Base-by-base conservation (phyloP, 2,329 filamentous ascomycete genomes). In the Leptographium flavum region DNA sequence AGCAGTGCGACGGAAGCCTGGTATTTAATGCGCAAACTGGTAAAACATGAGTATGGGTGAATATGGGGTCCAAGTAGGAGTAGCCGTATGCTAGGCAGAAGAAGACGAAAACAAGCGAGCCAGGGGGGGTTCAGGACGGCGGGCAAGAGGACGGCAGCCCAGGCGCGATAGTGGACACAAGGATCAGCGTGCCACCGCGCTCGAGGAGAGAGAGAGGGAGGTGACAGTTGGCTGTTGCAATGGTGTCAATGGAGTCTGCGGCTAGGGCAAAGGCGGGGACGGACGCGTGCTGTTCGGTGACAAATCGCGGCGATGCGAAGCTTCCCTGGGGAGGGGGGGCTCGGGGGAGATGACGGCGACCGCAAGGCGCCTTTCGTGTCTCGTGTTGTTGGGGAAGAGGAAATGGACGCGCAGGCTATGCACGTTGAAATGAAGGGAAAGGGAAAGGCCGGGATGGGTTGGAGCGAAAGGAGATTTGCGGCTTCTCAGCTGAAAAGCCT, bases 231-330 rank as follows among this genome's bases (percentile, higher is more conserved):
- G 40, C 37, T 37, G 39, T 23, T 45, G 27, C 5, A 39, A 25
- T 43, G 42, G 45, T 27, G 39, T 38, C n/a, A n/a, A n/a, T 28
- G 27, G 8, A 28, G 27, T 28, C 28, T 49, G 45, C 47, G 49
- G 45, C 49, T 51, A 49, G 35, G 47, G 49, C 49, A 43, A 47
- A 27, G 45, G 47, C 47, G 49, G 49, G 47, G 47, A 43, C 23
- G 25, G 5, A 19, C 10, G 17, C 22, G 35, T 27, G 31, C 28
- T n/a, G 13, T 22, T 11, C 2, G 23, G 38, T 31, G 17, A 22
- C 11, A 17, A 30, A 48, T 22, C 39, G 33, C 36, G 30, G 40
- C 36, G 38, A 39, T 42, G 33, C 36, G 43, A 51, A 51, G 47
- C 49, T 51, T 50, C 47, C 45, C 47, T 45, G 36, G 31, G 4